Base-by-base conservation (phyloP, 2,329 filamentous ascomycete species). In the Cryphonectria parasitica region DNA sequence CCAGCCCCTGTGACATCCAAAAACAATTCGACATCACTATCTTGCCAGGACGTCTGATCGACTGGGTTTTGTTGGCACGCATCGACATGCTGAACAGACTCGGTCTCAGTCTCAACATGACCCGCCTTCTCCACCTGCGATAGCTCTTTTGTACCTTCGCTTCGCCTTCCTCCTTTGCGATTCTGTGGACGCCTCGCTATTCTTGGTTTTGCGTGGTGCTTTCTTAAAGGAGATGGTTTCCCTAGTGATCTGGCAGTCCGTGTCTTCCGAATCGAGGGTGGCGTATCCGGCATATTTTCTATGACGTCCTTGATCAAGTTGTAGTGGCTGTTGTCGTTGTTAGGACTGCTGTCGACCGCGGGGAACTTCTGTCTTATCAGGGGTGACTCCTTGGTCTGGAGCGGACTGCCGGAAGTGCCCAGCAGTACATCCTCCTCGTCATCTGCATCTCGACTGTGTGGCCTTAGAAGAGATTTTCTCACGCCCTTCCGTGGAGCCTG, bases 391-490 rank as follows among this genome's bases (percentile, higher is more conserved):
- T 52, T 43, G 6, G 31, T 19, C 41, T 31, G 15, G 41, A 25
- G 52, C 17, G 34, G 41, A 64, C 61, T 65, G 34, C 56, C 49
- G 11, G 52, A 36, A 11, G 36, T 54, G 3, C 75, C 74, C 36
- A 77, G 71, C 0, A 80, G 73, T 41, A 80, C 76, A 54, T 80
- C 79, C 66, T 81, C 79, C n/a, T 77, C 76, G 25, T 77, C 76
- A 34, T 77, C 73, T 25, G 74, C 73, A 52, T 75, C 71, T 72
- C 74, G 64, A 72, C 74, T 31, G 52, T 52, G 15, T 43, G 75
- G 66, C 39, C 63, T 70, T 58, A 41, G 62, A 10, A 71, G 69
- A 5, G 64, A 73, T 22, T 73, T 75, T 22, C 68, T 73, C 19
- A 71, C 41, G 8, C 74, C 60, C 15, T 66, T 72, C n/a, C 64